Evolutionary conservation across 805 yeast genomes (phyloP).

Genomic region (Kodamaea sagamina): DNA sequence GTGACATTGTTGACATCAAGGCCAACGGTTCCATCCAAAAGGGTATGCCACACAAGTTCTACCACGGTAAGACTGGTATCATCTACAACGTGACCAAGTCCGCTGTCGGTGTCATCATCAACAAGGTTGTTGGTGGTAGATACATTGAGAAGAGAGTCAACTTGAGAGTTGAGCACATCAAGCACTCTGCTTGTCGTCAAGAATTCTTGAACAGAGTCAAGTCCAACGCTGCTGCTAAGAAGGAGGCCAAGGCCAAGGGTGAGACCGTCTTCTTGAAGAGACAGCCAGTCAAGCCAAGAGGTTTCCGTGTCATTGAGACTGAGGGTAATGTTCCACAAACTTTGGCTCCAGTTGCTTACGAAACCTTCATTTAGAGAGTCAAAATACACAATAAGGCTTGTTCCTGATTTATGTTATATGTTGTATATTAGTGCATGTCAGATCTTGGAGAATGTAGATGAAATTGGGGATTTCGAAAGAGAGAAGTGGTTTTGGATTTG

Average conservation of each 20-base stretch:
- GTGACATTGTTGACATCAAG: conserved; percentile 99
- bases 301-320: conserved; percentile 79
- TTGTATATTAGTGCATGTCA: conserved; percentile 11
- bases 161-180: conserved; percentile 98
- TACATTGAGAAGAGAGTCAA: conserved; percentile 98
- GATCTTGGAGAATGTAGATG: conserved; percentile 3
- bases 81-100: conserved; percentile 98
- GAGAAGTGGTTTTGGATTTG: no score
- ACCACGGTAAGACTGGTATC: conserved; percentile 99
- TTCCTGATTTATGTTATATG: conserved; percentile 9
- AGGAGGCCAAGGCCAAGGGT: conserved; percentile 95
- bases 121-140: conserved; percentile 99
- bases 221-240: conserved; percentile 89
- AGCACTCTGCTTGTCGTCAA: conserved; percentile 99
- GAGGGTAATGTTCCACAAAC: conserved; percentile 89
- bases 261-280: conserved; percentile 91
- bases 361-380: conserved; percentile 86
- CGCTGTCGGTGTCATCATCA: conserved; percentile 95
- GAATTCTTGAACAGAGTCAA: conserved; percentile 99
- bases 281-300: conserved; percentile 98
- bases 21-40: conserved; percentile 99
- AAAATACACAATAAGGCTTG: conserved; percentile 9
- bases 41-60: conserved; percentile 99
- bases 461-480: background rate
- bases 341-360: conserved; percentile 99